Evolutionary conservation across 2,329 filamentous ascomycete genomes (phyloP).

Genomic region (Podosphaera fusca): DNA sequence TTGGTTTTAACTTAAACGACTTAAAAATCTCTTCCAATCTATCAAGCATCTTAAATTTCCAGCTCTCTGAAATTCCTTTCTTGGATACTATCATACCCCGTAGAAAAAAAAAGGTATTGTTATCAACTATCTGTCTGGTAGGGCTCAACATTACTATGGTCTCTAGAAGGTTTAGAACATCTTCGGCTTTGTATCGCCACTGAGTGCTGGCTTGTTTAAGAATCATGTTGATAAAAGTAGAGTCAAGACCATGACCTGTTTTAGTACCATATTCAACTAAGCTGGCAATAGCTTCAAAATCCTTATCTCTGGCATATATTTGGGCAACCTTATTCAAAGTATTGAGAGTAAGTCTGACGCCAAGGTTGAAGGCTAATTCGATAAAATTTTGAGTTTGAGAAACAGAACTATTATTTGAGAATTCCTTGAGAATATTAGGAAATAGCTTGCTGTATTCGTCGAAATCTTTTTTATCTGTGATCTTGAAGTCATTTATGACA

Average conservation of each 20-base stretch:
- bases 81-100: constrained; percentile 2
- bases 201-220: constrained; percentile 9
- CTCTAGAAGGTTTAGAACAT: constrained; percentile 8
- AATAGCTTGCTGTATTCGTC: constrained; percentile 8
- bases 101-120: constrained; percentile 8
- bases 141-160: constrained; percentile 2
- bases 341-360: constrained; percentile 9
- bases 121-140: constrained; percentile 4
- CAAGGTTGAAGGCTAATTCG: constrained; percentile 7
- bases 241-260: constrained; percentile 6
- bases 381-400: constrained; percentile 13
- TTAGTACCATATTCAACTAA: constrained; percentile 12
- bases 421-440: constrained; percentile 13
- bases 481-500: constrained; percentile 10
- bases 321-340: constrained; percentile 14
- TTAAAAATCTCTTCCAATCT: constrained; percentile 2
- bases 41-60: constrained; percentile 3
- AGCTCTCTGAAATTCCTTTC: background rate
- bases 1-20: background rate
- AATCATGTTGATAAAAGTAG: constrained; percentile 13
- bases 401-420: constrained; percentile 10
- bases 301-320: constrained; percentile 10
- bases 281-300: constrained; percentile 11
- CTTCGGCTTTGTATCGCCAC: constrained; percentile 10
- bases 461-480: constrained; percentile 2